Evolutionary conservation across 73 alveolate species (phyloP).

Genomic region (Paramecium biaurelia): DNA sequence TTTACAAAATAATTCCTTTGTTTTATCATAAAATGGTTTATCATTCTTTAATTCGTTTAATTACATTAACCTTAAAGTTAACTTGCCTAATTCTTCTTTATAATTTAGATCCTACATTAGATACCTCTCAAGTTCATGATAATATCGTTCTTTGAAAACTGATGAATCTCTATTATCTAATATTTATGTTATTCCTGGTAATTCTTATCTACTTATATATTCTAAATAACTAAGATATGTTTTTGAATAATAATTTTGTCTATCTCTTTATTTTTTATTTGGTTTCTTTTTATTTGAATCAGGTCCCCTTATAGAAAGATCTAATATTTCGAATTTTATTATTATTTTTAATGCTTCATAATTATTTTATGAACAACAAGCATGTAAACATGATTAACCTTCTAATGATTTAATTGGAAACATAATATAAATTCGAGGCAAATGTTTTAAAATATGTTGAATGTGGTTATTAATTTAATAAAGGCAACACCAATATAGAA

Average conservation of each 20-base stretch:
- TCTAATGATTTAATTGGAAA: neutral
- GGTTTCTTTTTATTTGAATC: neutral
- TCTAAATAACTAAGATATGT: neutral
- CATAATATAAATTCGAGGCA: neutral
- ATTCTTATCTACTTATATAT: neutral
- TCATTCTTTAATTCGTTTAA: neutral
- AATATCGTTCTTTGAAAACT: neutral
- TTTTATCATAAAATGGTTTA: neutral
- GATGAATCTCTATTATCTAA: neutral
- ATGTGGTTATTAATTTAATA: neutral
- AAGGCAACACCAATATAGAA: constrained; percentile 3
- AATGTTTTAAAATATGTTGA: neutral
- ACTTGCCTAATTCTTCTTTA: neutral
- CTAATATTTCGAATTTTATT: neutral
- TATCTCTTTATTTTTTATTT: neutral
- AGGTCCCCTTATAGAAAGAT: neutral
- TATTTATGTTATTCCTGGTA: neutral
- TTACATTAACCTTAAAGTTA: neutral
- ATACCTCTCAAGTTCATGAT: neutral
- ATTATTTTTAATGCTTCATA: neutral
- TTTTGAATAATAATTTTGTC: neutral
- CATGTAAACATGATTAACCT: neutral
- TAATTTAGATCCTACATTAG: neutral
- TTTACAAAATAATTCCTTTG: neutral
- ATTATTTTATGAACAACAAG: neutral